Conservation (phyloP, 192 early-diverging fungal species). For the Backusella morwellensis region DNA sequence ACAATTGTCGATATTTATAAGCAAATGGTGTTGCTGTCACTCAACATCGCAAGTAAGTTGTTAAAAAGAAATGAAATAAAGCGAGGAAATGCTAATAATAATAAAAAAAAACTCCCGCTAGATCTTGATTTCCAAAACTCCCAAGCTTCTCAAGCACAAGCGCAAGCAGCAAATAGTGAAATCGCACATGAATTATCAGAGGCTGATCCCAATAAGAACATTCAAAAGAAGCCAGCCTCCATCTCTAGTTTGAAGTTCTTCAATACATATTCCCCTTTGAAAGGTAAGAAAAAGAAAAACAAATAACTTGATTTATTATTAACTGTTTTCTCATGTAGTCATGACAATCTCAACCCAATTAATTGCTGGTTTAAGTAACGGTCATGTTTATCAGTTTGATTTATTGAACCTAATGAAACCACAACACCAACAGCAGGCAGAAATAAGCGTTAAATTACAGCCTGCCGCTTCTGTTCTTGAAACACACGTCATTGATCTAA, state of each 20-base stretch:
- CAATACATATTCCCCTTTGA: slow-evolving; percentile 19
- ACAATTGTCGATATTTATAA: slow-evolving; percentile 2
- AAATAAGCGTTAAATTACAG: neutral
- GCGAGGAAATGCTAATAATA: too few species aligned
- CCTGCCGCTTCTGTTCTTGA: neutral
- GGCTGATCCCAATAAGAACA: neutral
- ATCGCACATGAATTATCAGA: slow-evolving; percentile 11
- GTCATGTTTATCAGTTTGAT: slow-evolving; percentile 19
- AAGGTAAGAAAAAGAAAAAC: neutral
- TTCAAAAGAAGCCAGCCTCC: neutral
- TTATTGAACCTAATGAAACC: neutral
- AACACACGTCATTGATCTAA: slow-evolving; percentile 13
- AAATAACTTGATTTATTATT: neutral
- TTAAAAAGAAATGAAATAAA: neutral
- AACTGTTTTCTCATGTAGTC: slow-evolving; percentile 1
- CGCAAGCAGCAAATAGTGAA: neutral
- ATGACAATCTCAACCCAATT: slow-evolving; percentile 8
- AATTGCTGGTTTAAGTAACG: slow-evolving; percentile 20
- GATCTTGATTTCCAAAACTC: neutral
- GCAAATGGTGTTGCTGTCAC: neutral
- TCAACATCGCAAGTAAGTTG: slow-evolving; percentile 9
- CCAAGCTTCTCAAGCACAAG: neutral
- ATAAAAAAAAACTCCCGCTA: neutral
- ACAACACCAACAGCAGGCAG: neutral
- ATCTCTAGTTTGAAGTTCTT: slow-evolving; percentile 11